phyloP scores from a whole-genome alignment of 129 eudicot species.

The Glebionis coronaria region DNA sequence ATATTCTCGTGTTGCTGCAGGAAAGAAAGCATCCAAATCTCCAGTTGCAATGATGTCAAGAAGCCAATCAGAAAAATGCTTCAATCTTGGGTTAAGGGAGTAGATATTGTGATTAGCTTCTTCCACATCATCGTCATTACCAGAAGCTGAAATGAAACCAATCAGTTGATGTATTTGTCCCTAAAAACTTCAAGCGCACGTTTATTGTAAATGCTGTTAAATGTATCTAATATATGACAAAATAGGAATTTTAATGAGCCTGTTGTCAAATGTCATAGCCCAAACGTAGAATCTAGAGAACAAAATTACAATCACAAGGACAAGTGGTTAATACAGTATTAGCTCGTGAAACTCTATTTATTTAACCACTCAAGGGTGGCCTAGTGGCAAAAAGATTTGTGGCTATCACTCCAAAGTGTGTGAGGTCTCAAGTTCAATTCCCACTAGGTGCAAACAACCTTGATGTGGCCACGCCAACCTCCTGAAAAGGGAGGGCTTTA shows the following conservation, averaged over 20 bases:
- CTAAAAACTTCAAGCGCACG: not conserved
- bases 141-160: conserved; percentile 33
- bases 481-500: no score
- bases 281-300: not conserved
- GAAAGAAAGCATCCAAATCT: conserved; percentile 92
- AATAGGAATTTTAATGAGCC: not conserved
- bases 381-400: no score
- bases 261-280: not conserved
- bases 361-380: no score
- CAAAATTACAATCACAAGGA: not conserved
- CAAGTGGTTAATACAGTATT: not conserved
- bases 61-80: conserved; percentile 97
- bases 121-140: conserved; percentile 38
- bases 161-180: not conserved
- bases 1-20: conserved; percentile 98
- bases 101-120: conserved; percentile 48
- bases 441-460: no score
- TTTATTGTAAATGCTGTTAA: not conserved
- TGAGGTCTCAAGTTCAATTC: no score
- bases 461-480: no score
- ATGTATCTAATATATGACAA: not conserved
- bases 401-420: no score
- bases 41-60: conserved; percentile 96
- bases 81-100: conserved; percentile 78
- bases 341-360: not conserved